These are phyloP conservation scores for Vitis amurensis DNA, from an alignment of 164 flowering plant genomes.

Conservation along the genomic window DNA sequence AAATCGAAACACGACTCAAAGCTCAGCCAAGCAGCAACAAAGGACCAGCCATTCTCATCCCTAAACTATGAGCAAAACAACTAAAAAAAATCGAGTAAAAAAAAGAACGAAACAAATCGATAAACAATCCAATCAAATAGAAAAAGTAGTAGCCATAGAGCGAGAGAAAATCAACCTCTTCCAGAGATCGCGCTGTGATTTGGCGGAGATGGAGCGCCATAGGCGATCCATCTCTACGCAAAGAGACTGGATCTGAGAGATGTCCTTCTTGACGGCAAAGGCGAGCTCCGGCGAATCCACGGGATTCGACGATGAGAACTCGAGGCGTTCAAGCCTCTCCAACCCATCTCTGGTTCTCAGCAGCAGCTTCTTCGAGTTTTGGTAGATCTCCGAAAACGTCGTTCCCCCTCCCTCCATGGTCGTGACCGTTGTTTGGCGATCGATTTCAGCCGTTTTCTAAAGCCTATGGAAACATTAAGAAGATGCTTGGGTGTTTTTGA, in stretches of 20 bases:
- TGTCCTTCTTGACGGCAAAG: constrained; percentile 51
- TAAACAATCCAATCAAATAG: not conserved
- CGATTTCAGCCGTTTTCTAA: too few species aligned
- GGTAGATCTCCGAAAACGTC: constrained; percentile 79
- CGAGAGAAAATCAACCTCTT: constrained; percentile 45
- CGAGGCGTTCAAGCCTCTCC: constrained; percentile 79
- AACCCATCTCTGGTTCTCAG: constrained; percentile 60
- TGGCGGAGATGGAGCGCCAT: constrained; percentile 79
- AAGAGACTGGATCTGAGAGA: constrained; percentile 77
- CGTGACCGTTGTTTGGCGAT: too few species aligned
- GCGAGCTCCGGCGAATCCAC: constrained; percentile 68
- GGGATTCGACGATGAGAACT: constrained; percentile 34
- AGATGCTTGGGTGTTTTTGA: too few species aligned
- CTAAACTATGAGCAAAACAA: too few species aligned
- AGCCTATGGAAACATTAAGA: too few species aligned
- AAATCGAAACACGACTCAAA: too few species aligned
- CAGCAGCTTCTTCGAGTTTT: constrained; percentile 52
- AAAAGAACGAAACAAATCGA: not conserved
- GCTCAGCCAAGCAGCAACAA: too few species aligned
- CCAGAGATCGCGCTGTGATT: constrained; percentile 96
- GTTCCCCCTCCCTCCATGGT: constrained; percentile 43
- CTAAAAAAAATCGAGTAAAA: not conserved
- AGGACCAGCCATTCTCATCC: too few species aligned
- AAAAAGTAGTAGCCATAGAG: not conserved
- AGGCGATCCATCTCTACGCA: constrained; percentile 85